These are phyloP conservation scores for Prunus mira DNA, from an alignment of 306 rosid genomes.

Conservation along the genomic window DNA sequence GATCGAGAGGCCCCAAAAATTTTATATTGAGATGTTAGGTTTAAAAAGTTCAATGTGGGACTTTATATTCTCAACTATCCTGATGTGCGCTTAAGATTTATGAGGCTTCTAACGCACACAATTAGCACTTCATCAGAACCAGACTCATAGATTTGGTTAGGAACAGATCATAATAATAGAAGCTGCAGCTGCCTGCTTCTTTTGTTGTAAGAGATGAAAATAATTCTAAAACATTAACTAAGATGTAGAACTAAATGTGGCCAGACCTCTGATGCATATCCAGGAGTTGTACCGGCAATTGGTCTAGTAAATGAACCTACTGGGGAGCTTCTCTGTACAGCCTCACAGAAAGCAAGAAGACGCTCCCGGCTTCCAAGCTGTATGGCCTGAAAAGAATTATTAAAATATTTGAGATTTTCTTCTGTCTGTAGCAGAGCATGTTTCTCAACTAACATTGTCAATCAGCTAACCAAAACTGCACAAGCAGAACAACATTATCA, in stretches of 20 bases:
- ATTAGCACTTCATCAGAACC: not conserved
- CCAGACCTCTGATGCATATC: conserved; percentile 95
- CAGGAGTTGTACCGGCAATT: conserved; percentile 76
- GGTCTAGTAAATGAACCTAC: conserved; percentile 86
- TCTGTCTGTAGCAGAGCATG: not conserved
- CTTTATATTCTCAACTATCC: not conserved
- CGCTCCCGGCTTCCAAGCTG: conserved; percentile 74
- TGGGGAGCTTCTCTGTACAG: conserved; percentile 92
- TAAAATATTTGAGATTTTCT: not conserved
- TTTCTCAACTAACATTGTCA: not conserved
- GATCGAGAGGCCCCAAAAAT: not conserved
- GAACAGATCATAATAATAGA: not conserved
- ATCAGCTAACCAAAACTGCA: not conserved
- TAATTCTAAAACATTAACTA: conserved; percentile 16
- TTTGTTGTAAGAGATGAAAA: not conserved
- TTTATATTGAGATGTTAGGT: not conserved
- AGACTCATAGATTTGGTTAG: not conserved
- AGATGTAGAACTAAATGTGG: not conserved
- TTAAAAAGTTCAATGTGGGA: too few relatives aligned
- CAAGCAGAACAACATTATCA: not conserved
- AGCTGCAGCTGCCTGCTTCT: not conserved
- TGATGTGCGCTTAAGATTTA: not conserved
- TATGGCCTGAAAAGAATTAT: conserved; percentile 57
- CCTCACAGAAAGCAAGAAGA: conserved; percentile 87
- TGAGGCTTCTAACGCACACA: not conserved